Base-by-base conservation (phyloP, 1,284 basidiomycete genomes). In the Cutaneotrichosporon sp. region DNA sequence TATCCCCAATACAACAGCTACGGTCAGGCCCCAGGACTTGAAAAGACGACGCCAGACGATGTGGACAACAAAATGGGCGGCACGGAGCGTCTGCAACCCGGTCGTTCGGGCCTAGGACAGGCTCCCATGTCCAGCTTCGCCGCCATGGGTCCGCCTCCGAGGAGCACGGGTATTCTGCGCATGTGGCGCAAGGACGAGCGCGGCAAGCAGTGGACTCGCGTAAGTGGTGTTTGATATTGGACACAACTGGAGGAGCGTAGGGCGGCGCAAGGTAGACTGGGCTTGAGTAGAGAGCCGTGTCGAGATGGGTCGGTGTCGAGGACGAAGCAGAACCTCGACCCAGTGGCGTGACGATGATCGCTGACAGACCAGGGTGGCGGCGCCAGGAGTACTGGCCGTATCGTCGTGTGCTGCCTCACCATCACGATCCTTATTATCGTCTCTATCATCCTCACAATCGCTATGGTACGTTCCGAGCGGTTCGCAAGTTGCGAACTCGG, bases 391-490 rank as follows among this genome's bases (percentile, higher is more conserved):
- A 66, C 60, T 14, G 54, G 65, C 11, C 57, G 73, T 14, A 70
- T 77, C 45, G 76, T 74, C 52, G 75, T 64, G 37, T 76, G 77
- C 69, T 77, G 77, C 49, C 61, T 74, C 42, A 70, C 69, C 45
- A 68, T 63, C 52, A 74, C 75, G 10, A 61, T 74, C 29, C 74
- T 74, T 20, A 34, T 89, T 26, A 64, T 88, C 42, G 65, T 88
- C 57, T 82, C 85, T 75, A 81, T 90, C 44, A 61, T 88, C 16
- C 78, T 91, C 19, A 76, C 86, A 0, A 79, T 91, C 34, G 79
- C 81, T 7, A 67, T 91, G 71, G 89, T 91, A 64, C 71, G 82
- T 76, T 11, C 8, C 0, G 3, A 17, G 17, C 24, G 7, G n/a
- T 11, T 26, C 11, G 11, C 9, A 22, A n/a, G n/a, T n/a, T n/a